These are phyloP conservation scores for Ramularia collo-cygni DNA, from an alignment of 2,329 filamentous ascomycete species.

Conservation along the genomic window DNA sequence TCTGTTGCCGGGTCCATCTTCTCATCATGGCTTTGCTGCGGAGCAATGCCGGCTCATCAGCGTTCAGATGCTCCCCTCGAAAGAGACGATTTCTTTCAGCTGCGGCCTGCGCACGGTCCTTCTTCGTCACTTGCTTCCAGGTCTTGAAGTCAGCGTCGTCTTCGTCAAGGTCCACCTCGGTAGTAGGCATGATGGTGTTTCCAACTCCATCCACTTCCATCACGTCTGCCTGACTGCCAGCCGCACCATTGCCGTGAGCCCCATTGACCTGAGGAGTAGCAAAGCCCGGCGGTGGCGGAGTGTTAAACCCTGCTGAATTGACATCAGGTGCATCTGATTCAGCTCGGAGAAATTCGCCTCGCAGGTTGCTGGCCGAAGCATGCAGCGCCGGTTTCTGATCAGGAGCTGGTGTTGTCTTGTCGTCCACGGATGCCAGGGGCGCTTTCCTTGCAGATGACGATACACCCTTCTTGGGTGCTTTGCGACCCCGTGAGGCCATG, in stretches of 20 bases:
- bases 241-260: constrained; percentile 48
- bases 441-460: constrained; percentile 33
- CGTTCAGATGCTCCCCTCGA: constrained; percentile 73
- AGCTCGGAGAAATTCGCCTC: constrained; percentile 48
- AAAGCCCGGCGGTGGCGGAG: constrained; percentile 65
- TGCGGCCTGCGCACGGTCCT: constrained; percentile 78
- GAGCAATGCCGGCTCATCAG: constrained; percentile 79
- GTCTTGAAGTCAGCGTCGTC: constrained; percentile 90
- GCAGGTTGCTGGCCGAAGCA: constrained; percentile 42
- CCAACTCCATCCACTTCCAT: constrained; percentile 76
- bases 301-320: constrained; percentile 75
- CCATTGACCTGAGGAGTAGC: constrained; percentile 67
- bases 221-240: constrained; percentile 67
- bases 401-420: constrained; percentile 56
- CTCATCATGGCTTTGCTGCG: constrained; percentile 84
- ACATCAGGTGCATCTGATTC: constrained; percentile 73
- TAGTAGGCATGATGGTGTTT: constrained; percentile 61
- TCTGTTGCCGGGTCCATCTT: constrained; percentile 73
- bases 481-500: constrained; percentile 91
- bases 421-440: constrained; percentile 60
- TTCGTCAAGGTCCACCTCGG: constrained; percentile 69
- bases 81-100: constrained; percentile 84
- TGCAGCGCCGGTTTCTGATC: constrained; percentile 56
- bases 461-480: constrained; percentile 74
- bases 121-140: constrained; percentile 99